These are phyloP conservation scores for Escallonia rubra DNA, from an alignment of 129 eudicot species.

Conservation along the genomic window DNA sequence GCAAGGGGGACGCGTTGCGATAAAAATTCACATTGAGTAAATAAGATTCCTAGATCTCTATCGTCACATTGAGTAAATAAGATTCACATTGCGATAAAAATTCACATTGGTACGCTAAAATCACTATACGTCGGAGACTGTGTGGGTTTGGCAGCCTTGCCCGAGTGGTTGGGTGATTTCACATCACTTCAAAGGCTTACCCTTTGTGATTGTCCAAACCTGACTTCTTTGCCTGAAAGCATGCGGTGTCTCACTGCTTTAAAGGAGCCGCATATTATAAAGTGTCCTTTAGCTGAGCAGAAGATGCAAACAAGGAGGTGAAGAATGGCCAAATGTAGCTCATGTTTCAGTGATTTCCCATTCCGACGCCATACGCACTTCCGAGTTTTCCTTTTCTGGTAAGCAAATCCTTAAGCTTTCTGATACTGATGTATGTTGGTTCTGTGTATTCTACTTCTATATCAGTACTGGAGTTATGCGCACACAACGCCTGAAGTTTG, in stretches of 20 bases:
- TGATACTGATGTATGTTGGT: no score
- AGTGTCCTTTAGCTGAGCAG: background rate
- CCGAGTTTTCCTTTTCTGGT: no score
- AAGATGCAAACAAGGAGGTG: background rate
- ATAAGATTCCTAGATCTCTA: no score
- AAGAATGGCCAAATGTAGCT: background rate
- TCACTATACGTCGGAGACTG: background rate
- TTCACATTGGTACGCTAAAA: background rate
- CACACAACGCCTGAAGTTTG: no score
- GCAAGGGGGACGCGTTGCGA: no score
- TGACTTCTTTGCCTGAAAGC: background rate
- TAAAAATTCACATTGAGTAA: no score
- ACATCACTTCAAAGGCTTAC: background rate
- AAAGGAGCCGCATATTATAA: background rate
- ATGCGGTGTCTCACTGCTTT: background rate
- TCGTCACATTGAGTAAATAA: no score
- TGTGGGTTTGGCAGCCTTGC: background rate
- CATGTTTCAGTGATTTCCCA: background rate
- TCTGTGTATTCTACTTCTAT: no score
- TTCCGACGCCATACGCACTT: no score
- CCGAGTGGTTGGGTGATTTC: conserved; percentile 1
- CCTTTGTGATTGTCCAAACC: background rate
- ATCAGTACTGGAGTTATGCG: no score
- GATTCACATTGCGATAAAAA: no score
- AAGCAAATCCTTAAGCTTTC: no score